Base-by-base conservation (phyloP, 495 filamentous ascomycete genomes). In the Penicillium canescens region DNA sequence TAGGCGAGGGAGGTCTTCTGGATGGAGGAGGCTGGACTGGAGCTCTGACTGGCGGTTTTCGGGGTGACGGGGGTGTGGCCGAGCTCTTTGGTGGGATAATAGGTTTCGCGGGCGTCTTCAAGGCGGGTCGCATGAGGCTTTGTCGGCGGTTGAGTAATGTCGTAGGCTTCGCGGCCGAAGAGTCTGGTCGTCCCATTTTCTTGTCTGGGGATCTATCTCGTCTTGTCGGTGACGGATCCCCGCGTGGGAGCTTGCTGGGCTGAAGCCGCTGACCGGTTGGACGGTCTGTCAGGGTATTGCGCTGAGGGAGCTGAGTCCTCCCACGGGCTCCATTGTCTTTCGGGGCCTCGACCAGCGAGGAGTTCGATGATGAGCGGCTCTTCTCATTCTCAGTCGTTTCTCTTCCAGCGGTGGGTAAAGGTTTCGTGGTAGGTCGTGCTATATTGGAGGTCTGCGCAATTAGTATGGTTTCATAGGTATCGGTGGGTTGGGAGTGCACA, bases 111-210 rank as follows among this genome's bases (percentile, higher is more conserved):
- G 60, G 51, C 2, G 56, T 43, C 40, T 60, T 70, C 42, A 65
- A 48, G 11, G 68, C 49, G 9, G 73, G 67, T 12, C 65, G 64
- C 34, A 69, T 55, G 35, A 76, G 50, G 54, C 70, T 74, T 50
- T 72, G 68, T 16, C 72, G 70, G 42, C 72, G 70, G 28, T 46
- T 43, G 14, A 55, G 46, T 36, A 41, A 35, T 18, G 56, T 34
- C 11, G 48, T 57, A 5, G 40, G 23, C 26, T 53, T 52, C 14
- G 43, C 34, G n/a, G 44, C 37, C 7, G 46, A 35, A 12, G 56
- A 23, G 13, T 46, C 44, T n/a, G 35, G 12, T 3, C 53, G 35
- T 6, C 38, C 37, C 40, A 57, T 55, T 33, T 55, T 57, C 12
- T 56, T 49, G 12, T 59, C 54, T 12, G 37, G 43, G 21, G 26